Evolutionary conservation across 192 early-diverging fungal species (phyloP).

Genomic region (Kappamyces sp.): DNA sequence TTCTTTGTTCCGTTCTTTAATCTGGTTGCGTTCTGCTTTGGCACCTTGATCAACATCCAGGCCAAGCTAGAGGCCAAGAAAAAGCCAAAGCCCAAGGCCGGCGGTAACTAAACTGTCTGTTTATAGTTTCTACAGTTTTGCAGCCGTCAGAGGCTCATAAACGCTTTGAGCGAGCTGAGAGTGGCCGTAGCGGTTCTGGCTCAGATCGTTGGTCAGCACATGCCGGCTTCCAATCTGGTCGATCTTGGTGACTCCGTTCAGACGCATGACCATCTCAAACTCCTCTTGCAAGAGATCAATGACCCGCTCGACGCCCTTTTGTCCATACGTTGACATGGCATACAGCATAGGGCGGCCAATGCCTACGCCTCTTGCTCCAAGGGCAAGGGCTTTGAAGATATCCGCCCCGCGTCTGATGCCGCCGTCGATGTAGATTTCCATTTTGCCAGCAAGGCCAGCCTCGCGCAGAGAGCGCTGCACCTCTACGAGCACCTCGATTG

Average conservation of each 20-base stretch:
- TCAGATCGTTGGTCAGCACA: constrained; percentile 1
- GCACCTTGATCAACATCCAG: constrained; percentile 53
- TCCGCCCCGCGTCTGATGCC: constrained; percentile 88
- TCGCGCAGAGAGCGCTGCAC: constrained; percentile 63
- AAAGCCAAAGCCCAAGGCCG: too few relatives aligned
- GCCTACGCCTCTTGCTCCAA: constrained; percentile 90
- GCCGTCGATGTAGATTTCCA: constrained; percentile 93
- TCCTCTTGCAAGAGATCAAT: constrained; percentile 79
- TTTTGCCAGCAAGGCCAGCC: constrained; percentile 26
- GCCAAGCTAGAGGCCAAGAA: constrained; percentile 47
- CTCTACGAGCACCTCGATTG: constrained; percentile 84
- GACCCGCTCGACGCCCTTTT: constrained; percentile 69
- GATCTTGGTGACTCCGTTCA: constrained; percentile 52
- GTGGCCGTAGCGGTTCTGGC: too few relatives aligned
- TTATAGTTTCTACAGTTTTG: too few relatives aligned
- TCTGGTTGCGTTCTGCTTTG: constrained; percentile 61
- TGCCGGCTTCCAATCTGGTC: background rate
- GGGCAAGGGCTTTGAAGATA: constrained; percentile 90
- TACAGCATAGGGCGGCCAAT: constrained; percentile 70
- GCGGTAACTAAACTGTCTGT: too few relatives aligned
- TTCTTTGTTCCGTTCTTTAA: constrained; percentile 92
- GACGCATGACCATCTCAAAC: constrained; percentile 75
- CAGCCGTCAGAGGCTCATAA: too few relatives aligned
- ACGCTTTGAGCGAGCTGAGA: too few relatives aligned
- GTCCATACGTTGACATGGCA: constrained; percentile 71